Evolutionary conservation across 768 basidiomycete genomes (phyloP), one percentile per base, ranked within the genome.

Genomic region (Tricholoma matsutake): DNA sequence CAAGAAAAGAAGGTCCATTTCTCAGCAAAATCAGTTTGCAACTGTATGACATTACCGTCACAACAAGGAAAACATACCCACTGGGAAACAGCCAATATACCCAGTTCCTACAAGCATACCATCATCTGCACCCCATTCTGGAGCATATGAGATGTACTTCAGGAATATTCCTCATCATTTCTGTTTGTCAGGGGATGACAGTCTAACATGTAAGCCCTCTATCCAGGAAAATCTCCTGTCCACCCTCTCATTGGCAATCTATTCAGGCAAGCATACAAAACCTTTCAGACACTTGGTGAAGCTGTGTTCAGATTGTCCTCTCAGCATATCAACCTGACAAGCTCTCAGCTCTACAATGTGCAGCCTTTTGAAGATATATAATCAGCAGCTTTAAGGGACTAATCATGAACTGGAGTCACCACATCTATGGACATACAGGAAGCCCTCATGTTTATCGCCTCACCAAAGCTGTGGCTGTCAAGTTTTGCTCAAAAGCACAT

Each of bases 391-490:
- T 54, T 13, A n/a, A 54, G 28, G n/a, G 18, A 32, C 29, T 34
- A 54, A n/a, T 54, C 54, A 16, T 54, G 25, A 54, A 18, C 28
- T 58, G 57, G 57, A 58, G 57, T 31, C 18, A 16, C 32, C 57
- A 31, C 37, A 58, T 58, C 37, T 58, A 47, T 25, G 57, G 57
- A 20, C 45, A 6, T 18, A 47, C 20, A 5, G 57, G 57, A 58
- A 47, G 57, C 31, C 39, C 54, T 25, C 54, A 29, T 29, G 57
- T 58, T 22, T 58, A n/a, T n/a, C n/a, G n/a, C n/a, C n/a, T n/a
- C n/a, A n/a, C n/a, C n/a, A n/a, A n/a, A n/a, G n/a, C n/a, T 4
- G 18, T 25, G 45, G 45, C 57, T 25, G 39, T 43, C 39, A 58
- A 58, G 28, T 58, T 43, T 32, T 32, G 57, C 25, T 32, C 37